Evolutionary conservation across 176 grass and related monocot genomes (phyloP).

Genomic region (Phragmites australis): DNA sequence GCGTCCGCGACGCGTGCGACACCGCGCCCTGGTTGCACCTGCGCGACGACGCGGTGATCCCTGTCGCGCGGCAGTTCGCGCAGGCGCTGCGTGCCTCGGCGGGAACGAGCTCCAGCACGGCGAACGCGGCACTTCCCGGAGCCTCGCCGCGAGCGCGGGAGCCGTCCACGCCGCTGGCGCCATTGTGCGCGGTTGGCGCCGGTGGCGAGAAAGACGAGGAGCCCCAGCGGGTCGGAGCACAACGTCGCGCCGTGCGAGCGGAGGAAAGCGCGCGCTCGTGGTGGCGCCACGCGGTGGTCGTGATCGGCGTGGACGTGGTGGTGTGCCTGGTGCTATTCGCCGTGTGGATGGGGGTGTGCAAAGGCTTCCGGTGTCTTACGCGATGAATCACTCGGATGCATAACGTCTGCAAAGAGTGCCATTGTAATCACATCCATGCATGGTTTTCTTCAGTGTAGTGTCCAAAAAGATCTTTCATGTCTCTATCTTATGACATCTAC

Average conservation of each 20-base stretch:
- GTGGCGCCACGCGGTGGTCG: conserved; percentile 42
- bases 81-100: conserved; percentile 34
- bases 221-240: background rate
- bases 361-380: conserved; percentile 64
- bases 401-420: too few relatives aligned
- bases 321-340: conserved; percentile 69
- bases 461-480: background rate
- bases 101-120: background rate
- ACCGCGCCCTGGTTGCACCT: conserved; percentile 36
- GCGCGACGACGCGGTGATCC: conserved; percentile 36
- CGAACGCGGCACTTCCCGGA: background rate
- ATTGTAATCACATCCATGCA: background rate
- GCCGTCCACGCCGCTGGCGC: conserved; percentile 8
- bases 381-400: background rate
- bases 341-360: conserved; percentile 69
- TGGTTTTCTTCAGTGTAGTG: background rate
- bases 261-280: conserved; percentile 15
- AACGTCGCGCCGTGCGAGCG: background rate
- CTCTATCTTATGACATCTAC: background rate
- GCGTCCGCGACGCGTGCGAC: conserved; percentile 44
- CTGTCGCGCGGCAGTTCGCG: conserved; percentile 49
- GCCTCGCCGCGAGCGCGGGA: background rate
- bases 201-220: conserved; percentile 28
- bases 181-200: background rate
- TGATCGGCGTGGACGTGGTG: conserved; percentile 52